A percentile compares a stretch with the other conserved stretches of the same genome.
Conservation (phyloP, 495 filamentous ascomycete species). For the Beverwykella pulmonaria region DNA sequence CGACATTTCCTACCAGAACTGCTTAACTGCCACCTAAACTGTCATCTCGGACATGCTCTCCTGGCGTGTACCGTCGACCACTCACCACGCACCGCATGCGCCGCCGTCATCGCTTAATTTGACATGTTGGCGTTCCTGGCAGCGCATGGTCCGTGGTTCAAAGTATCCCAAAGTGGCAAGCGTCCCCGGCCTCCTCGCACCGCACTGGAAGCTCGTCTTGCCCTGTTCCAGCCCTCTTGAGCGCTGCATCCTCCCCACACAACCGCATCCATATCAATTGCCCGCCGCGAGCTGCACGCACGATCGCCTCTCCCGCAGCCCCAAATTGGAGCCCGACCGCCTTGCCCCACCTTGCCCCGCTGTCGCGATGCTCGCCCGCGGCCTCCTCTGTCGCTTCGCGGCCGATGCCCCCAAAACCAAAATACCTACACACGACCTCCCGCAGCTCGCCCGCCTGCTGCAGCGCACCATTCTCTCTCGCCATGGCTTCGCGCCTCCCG, state of each 20-base stretch:
- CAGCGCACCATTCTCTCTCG: slow-evolving; percentile 25
- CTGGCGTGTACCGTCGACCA: too few relatives aligned
- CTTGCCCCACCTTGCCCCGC: neutral
- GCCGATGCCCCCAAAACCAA: slow-evolving; percentile 38
- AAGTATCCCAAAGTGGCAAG: neutral
- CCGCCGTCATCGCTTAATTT: too few relatives aligned
- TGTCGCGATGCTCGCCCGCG: slow-evolving; percentile 36
- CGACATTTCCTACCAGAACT: too few relatives aligned
- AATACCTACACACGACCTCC: slow-evolving; percentile 40
- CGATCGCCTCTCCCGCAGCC: neutral
- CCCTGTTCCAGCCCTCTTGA: slow-evolving; percentile 18
- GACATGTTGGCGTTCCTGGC: neutral
- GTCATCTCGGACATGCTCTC: too few relatives aligned
- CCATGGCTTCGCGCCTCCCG: slow-evolving; percentile 26
- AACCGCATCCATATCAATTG: slow-evolving; percentile 6
- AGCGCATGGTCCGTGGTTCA: neutral
- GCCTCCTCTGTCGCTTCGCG: slow-evolving; percentile 37
- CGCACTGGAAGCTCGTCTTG: neutral
- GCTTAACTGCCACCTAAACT: too few relatives aligned
- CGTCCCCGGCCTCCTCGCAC: neutral
- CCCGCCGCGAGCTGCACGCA: slow-evolving; percentile 1
- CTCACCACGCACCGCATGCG: too few relatives aligned
- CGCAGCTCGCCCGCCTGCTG: slow-evolving; percentile 33
- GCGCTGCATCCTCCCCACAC: slow-evolving; percentile 6
- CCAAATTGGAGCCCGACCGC: neutral